phyloP scores from a whole-genome alignment of 495 filamentous ascomycete species.

The Aspergillus heteromorphus region DNA sequence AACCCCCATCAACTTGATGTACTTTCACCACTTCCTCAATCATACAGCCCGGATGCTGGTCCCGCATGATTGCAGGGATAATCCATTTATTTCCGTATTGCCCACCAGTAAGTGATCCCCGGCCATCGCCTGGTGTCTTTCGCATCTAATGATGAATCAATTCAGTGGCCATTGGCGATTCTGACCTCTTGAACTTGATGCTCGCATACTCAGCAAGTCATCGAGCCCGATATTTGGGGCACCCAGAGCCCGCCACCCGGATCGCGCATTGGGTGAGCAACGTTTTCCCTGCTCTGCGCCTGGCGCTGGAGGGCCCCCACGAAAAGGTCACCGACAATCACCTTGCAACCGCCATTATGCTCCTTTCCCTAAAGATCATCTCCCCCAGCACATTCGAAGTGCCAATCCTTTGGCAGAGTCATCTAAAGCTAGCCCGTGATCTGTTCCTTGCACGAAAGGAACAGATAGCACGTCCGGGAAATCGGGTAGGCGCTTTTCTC shows the following conservation, averaged over 20 bases:
- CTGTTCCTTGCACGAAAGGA: constrained; percentile 64
- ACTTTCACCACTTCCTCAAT: constrained; percentile 74
- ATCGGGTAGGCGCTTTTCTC: constrained; percentile 74
- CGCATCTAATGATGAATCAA: background rate
- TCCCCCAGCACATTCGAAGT: constrained; percentile 76
- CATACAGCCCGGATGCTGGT: constrained; percentile 72
- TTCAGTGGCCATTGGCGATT: constrained; percentile 61
- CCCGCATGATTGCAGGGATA: constrained; percentile 68
- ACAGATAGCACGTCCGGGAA: constrained; percentile 47
- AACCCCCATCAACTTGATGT: constrained; percentile 75
- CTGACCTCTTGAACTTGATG: constrained; percentile 68
- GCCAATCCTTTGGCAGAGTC: constrained; percentile 68
- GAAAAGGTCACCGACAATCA: constrained; percentile 68
- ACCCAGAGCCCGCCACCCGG: constrained; percentile 69
- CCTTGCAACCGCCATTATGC: constrained; percentile 80
- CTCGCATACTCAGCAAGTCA: constrained; percentile 81
- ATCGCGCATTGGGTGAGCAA: constrained; percentile 76
- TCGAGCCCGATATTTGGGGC: constrained; percentile 67
- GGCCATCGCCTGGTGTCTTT: background rate
- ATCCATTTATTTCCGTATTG: constrained; percentile 67
- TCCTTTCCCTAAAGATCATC: constrained; percentile 80
- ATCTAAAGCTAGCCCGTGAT: constrained; percentile 69
- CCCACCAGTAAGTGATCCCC: constrained; percentile 56
- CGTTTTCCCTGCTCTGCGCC: constrained; percentile 68
- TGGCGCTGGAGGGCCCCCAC: constrained; percentile 51